Evolutionary conservation across 495 filamentous ascomycete genomes (phyloP).

Genomic region (Penicillium fimorum): DNA sequence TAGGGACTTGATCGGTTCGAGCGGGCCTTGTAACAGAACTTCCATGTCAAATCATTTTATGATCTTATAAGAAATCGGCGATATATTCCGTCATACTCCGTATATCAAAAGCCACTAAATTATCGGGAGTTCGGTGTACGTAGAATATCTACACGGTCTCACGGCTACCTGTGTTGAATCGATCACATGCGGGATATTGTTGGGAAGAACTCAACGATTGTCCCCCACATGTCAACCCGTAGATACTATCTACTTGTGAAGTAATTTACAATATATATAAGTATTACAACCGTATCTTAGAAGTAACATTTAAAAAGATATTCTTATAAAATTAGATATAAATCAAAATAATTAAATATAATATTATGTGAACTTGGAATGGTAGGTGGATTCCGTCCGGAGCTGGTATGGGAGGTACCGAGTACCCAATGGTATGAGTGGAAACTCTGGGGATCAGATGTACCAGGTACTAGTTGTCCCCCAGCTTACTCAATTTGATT

Average conservation of each 20-base stretch:
- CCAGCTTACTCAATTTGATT: constrained; percentile 17
- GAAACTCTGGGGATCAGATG: constrained; percentile 15
- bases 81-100: background rate
- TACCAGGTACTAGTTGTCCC: constrained; percentile 13
- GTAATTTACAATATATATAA: background rate
- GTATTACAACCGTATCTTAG: background rate
- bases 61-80: background rate
- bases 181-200: constrained; percentile 25
- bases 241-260: background rate
- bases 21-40: constrained; percentile 50
- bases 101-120: background rate
- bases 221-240: constrained; percentile 17
- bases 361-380: background rate
- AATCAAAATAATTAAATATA: background rate
- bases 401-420: constrained; percentile 29
- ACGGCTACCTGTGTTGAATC: constrained; percentile 30
- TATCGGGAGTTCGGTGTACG: constrained; percentile 2
- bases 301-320: background rate
- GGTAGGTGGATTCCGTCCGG: constrained; percentile 7
- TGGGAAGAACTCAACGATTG: constrained; percentile 29
- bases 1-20: constrained; percentile 47
- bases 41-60: constrained; percentile 24
- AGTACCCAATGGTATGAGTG: constrained; percentile 30
- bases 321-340: background rate
- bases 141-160: constrained; percentile 24